Evolutionary conservation across 257 asterid species (phyloP), one percentile per base, ranked within the genome.

Genomic region (Solanum pimpinellifolium): DNA sequence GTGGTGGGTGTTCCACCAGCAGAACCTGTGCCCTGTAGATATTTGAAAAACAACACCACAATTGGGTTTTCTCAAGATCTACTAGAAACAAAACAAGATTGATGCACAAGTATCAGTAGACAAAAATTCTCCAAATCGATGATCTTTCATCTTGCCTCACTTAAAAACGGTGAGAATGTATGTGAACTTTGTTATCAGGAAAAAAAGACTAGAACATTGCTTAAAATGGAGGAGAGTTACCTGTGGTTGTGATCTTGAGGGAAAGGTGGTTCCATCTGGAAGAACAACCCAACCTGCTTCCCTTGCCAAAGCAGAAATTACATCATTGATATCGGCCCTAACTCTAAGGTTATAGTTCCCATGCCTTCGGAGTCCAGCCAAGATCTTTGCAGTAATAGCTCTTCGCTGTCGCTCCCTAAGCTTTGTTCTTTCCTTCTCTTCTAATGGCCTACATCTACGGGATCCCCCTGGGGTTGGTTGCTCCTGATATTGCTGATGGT

Each of bases 211-310:
- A 47, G 16, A 27, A 18, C 46, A 47, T 10, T 29, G 85, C 85
- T 66, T 46, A 84, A 41, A 62, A 42, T 84, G 87, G 44, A 84
- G 47, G 46, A 49, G 14, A 70, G 52, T 86, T 93, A 95, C 99
- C 98, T 93, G 99, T 84, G 87, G 65, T 66, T 84, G 87, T 47
- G 95, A 89, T 90, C 92, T 93, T 83, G 98, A 91, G 88, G 99
- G 99, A 83, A 92, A 97, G 78, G 99, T 97, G 88, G 99, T 97
- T 77, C 99, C 99, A 93, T 97, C 99, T n/a, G 99, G 99, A 90
- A 94, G 98, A 92, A 95, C 99, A 86, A 94, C 98, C 98, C 98
- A 97, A 56, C 99, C 99, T 31, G 99, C 99, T 93, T 97, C 99
- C 95, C 98, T 92, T 75, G 99, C 99, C 95, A 97, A 93, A 89